Base-by-base conservation (phyloP, 176 grass and related monocot genomes). In the Eleusine coracana region DNA sequence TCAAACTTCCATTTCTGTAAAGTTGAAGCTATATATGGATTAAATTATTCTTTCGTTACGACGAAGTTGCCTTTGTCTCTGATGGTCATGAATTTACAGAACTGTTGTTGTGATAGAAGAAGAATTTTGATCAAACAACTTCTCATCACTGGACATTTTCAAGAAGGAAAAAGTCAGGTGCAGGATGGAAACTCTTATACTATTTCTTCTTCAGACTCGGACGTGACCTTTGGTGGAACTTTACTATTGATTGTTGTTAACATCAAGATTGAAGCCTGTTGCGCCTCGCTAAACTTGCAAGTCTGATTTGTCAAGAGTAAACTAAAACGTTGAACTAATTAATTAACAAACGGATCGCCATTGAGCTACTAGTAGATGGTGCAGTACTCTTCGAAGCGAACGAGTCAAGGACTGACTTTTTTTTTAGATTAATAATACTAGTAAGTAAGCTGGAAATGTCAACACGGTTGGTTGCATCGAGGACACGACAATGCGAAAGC, bases 381-480 rank as follows among this genome's bases (percentile, higher is more conserved):
- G 76, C 21, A 65, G 36, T 10, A 58, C 5, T 1, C 14, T 89
- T 85, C 76, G 82, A 80, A 70, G 25, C 52, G 82, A 85, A 76
- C 49, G 23, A 7, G 77, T 76, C 64, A 89, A 74, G 40, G 45
- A 80, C 34, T 25, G 76, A 50, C 64, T 44, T 70, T 66, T 84
- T 37, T 14, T 27, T 28, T 12, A 20, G 1, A 25, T 58, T 8
- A n/a, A n/a, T 64, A 49, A 21, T 12, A 6, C 9, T 25, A 41
- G 68, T 25, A 15, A 25, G 51, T 56, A 7, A 37, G 51, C 64
- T 45, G 42, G 77, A 81, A 81, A 81, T 81, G 71, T 85, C 82
- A 81, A 85, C 87, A 81, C 87, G 87, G 36, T 85, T 85, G 77
- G 36, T 81, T 89, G 77, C 82, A 85, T 76, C 82, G 1, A 25